Percentiles rank a stretch among this genome's conserved stretches.
Conservation (phyloP, 306 rosid species). For the Dryas drummondii region DNA sequence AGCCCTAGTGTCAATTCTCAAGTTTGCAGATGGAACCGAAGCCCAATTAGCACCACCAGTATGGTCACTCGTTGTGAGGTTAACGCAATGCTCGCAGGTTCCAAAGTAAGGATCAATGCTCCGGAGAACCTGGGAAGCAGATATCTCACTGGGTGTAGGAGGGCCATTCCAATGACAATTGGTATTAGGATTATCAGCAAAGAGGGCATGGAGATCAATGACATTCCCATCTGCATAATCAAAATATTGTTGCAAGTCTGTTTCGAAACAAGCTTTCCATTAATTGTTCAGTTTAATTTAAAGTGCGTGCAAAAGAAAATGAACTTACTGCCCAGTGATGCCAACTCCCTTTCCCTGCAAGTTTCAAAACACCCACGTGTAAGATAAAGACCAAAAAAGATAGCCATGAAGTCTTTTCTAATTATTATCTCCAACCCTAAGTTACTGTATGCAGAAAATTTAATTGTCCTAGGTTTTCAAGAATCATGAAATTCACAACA, state of each 20-base stretch:
- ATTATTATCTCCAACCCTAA: too few relatives aligned
- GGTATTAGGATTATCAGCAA: neutral
- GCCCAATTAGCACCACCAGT: neutral
- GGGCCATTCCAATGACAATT: neutral
- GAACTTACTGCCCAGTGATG: slow-evolving; percentile 1
- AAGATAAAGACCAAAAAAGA: neutral
- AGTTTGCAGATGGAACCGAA: neutral
- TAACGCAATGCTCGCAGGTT: too few relatives aligned
- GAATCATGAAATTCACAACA: too few relatives aligned
- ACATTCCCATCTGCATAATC: slow-evolving; percentile 2
- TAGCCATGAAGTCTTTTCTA: too few relatives aligned
- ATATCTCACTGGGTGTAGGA: neutral
- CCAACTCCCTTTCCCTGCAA: slow-evolving; percentile 1
- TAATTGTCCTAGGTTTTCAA: too few relatives aligned
- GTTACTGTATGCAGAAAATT: too few relatives aligned
- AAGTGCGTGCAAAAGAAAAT: neutral
- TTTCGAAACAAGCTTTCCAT: neutral
- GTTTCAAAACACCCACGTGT: neutral
- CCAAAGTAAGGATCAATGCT: neutral
- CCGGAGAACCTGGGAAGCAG: neutral
- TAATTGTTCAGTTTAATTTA: neutral
- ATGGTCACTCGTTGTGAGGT: neutral
- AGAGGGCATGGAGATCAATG: neutral
- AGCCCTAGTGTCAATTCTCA: neutral
- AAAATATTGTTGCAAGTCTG: neutral